Conservation (phyloP, 2,329 filamentous ascomycete genomes). For the Trichoderma aggressivum region DNA sequence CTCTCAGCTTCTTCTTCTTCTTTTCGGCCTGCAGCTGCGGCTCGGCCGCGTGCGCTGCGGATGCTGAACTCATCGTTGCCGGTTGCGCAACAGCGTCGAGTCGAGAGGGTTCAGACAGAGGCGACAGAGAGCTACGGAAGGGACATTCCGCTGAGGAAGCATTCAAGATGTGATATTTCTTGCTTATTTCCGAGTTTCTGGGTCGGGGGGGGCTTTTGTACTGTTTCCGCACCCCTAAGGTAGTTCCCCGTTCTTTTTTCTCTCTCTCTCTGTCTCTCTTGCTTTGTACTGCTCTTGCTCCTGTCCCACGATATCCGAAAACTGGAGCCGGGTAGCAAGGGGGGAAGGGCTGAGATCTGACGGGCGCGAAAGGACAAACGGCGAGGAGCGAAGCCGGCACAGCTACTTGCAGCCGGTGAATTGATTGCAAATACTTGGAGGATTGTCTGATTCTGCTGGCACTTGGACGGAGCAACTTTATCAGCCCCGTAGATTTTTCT, state of each 20-base stretch:
- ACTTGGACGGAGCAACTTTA: neutral
- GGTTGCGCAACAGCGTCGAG: neutral
- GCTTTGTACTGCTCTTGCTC: neutral
- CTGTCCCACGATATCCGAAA: neutral
- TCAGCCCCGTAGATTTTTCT: slow-evolving; percentile 13
- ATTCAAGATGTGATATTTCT: slow-evolving; percentile 1
- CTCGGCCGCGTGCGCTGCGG: slow-evolving; percentile 14
- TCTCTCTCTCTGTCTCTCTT: neutral
- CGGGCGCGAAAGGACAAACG: neutral
- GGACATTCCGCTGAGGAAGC: slow-evolving; percentile 14
- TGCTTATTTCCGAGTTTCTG: neutral
- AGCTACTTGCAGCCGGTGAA: neutral
- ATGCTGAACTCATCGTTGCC: slow-evolving; percentile 12
- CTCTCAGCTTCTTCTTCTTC: slow-evolving; percentile 37
- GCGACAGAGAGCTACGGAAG: neutral
- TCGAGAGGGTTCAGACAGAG: neutral
- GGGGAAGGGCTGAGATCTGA: neutral
- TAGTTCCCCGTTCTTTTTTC: neutral
- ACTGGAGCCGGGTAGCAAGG: neutral
- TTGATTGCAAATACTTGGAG: neutral
- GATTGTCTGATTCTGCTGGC: neutral
- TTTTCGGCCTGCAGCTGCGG: slow-evolving; percentile 22
- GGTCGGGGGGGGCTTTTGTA: neutral
- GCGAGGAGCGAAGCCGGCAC: slow-evolving; percentile 4
- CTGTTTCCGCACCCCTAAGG: neutral